Base-by-base conservation (phyloP, 257 asterid species). In the Petunia secreta region DNA sequence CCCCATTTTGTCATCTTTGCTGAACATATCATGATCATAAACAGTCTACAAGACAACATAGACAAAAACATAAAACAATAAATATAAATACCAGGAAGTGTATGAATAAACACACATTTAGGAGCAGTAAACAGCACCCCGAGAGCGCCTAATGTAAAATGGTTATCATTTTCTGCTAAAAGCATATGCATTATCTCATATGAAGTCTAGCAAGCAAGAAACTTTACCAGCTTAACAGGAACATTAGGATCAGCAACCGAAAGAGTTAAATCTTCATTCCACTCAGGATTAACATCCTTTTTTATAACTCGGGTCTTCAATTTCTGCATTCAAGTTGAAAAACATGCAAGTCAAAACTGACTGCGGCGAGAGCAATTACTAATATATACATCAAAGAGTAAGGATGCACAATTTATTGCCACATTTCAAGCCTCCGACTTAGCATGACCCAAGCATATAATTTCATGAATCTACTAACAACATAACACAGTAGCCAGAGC, bases 231-330 rank as follows among this genome's bases (percentile, higher is more conserved):
- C 79, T 80, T 80, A 78, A 93, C 78, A 6, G 89, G 87, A 50
- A 67, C 63, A 36, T 78, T 80, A 59, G 91, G 86, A 87, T 92
- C 94, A 38, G 89, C 74, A 54, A 92, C 83, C 0, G 97, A 85
- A 54, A 94, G 97, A 8, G 97, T 94, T 82, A 94, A 87, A 85
- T 94, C 98, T 84, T 94, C 98, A 50, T 94, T 87, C 98, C 98
- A 94, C 85, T 88, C 94, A 6, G 98, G 98, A 89, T 94, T 94
- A 41, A 91, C 84, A 82, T 91, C 92, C 89, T 92, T 94, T 76
- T 88, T 87, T 13, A 92, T 86, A 36, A 94, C 92, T 36, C 98
- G 97, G 37, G 97, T 94, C 89, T 92, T 94, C 89, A 94, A 75
- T 87, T 80, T 91, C 98, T 93, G 95, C 88, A 84, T 54, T 14